Evolutionary conservation across 129 eudicot species (phyloP).

Genomic region (Pulicaria dysenterica): DNA sequence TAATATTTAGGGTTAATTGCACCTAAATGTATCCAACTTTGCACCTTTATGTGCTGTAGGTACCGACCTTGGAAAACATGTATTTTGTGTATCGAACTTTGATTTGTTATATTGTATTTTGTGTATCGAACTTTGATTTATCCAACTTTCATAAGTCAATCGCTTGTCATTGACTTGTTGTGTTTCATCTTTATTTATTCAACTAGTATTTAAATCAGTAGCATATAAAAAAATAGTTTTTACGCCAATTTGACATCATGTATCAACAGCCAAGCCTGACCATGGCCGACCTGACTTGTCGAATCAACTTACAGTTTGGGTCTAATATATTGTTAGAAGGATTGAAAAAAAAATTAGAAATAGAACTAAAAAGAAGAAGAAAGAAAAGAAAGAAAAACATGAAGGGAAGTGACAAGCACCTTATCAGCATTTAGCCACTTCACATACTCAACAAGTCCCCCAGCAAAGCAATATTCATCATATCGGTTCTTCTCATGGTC

Average conservation of each 20-base stretch:
- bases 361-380: not conserved
- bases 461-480: conserved; percentile 84
- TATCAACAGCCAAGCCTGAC: conserved; percentile 1
- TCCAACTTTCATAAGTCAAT: not conserved
- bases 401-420: conserved; percentile 39
- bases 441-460: conserved; percentile 89
- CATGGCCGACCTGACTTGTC: not conserved
- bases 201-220: not conserved
- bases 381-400: not conserved
- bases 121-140: too few relatives aligned
- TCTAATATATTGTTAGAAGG: not conserved
- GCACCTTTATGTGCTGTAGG: too few relatives aligned
- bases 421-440: conserved; percentile 95
- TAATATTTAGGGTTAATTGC: too few relatives aligned
- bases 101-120: too few relatives aligned
- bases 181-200: not conserved
- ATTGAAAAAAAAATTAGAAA: not conserved
- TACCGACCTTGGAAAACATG: too few relatives aligned
- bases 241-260: not conserved
- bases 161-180: not conserved
- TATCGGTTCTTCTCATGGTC: conserved; percentile 61
- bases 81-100: too few relatives aligned
- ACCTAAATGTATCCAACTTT: too few relatives aligned
- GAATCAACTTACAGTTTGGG: not conserved
- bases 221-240: not conserved